A percentile compares a stretch with the other conserved stretches of the same genome.
Conservation (phyloP, 2,329 filamentous ascomycete species). For the Metarhizium humberi region DNA sequence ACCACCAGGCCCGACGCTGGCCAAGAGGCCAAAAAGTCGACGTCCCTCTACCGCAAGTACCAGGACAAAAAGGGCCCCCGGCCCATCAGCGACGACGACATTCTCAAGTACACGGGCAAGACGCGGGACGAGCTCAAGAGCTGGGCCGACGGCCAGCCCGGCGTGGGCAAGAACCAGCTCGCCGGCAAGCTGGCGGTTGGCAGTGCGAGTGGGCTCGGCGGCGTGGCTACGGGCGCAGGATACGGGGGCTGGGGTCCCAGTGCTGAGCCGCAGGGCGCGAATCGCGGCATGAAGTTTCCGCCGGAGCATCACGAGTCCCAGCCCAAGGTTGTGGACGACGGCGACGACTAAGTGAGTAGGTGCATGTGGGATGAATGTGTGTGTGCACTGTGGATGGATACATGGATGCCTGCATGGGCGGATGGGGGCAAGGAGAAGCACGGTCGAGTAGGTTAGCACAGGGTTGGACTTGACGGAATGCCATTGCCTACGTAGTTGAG, state of each 20-base stretch:
- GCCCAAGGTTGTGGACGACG: not conserved
- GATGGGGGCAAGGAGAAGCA: not conserved
- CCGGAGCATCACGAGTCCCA: conserved; percentile 9
- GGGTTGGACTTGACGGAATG: not conserved
- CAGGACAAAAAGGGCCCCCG: conserved; percentile 21
- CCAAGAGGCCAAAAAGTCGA: conserved; percentile 12
- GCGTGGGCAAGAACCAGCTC: conserved; percentile 30
- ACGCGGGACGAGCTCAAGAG: conserved; percentile 22
- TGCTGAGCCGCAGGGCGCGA: conserved; percentile 15
- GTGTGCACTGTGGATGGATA: too few species aligned
- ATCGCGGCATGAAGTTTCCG: conserved; percentile 27
- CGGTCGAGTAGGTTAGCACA: too few species aligned
- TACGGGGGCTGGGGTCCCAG: conserved; percentile 25
- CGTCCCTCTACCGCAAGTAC: conserved; percentile 20
- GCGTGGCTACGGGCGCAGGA: conserved; percentile 18
- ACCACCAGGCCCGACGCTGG: not conserved
- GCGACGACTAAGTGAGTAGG: too few species aligned
- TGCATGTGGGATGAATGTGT: too few species aligned
- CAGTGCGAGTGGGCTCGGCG: conserved; percentile 19
- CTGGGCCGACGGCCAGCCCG: conserved; percentile 28
- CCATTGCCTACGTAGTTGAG: not conserved
- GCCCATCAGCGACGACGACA: conserved; percentile 27
- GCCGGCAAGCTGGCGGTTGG: conserved; percentile 24
- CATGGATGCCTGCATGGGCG: not conserved
- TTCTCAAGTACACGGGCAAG: conserved; percentile 32